These are phyloP conservation scores for Fusarium nodosum DNA, from an alignment of 2,329 filamentous ascomycete species.

Conservation along the genomic window DNA sequence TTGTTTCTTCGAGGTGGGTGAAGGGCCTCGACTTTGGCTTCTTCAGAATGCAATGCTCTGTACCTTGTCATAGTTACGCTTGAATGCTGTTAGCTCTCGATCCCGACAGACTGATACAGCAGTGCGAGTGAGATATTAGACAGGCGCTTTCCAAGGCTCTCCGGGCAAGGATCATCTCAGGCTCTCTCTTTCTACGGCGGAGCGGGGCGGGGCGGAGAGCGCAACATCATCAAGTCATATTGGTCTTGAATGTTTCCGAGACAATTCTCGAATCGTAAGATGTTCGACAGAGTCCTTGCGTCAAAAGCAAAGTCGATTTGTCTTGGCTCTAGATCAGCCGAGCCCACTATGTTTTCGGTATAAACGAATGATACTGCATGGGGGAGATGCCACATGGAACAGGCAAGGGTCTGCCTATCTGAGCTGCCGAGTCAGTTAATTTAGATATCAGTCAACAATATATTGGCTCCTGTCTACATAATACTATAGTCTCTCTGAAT, in stretches of 20 bases:
- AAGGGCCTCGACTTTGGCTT: constrained; percentile 31
- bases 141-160: neutral
- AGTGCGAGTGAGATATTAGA: constrained; percentile 8
- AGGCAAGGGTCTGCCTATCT: constrained; percentile 24
- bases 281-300: neutral
- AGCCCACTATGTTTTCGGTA: constrained; percentile 7
- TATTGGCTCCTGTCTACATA: neutral
- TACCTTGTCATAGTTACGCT: constrained; percentile 17
- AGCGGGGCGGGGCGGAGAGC: constrained; percentile 39
- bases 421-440: neutral
- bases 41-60: constrained; percentile 9
- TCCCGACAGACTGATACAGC: constrained; percentile 22
- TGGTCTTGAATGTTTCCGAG: constrained; percentile 7
- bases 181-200: constrained; percentile 28
- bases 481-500: neutral
- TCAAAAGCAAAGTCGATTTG: neutral
- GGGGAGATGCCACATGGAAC: constrained; percentile 38
- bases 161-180: constrained; percentile 1
- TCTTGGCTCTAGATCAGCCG: constrained; percentile 15
- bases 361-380: constrained; percentile 36
- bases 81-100: constrained; percentile 33
- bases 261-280: constrained; percentile 14
- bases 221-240: neutral
- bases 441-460: neutral
- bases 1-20: constrained; percentile 19